Evolutionary conservation across 2,329 filamentous ascomycete genomes (phyloP), one percentile per base, ranked within the genome.

Genomic region (Hypoxylon sp.): DNA sequence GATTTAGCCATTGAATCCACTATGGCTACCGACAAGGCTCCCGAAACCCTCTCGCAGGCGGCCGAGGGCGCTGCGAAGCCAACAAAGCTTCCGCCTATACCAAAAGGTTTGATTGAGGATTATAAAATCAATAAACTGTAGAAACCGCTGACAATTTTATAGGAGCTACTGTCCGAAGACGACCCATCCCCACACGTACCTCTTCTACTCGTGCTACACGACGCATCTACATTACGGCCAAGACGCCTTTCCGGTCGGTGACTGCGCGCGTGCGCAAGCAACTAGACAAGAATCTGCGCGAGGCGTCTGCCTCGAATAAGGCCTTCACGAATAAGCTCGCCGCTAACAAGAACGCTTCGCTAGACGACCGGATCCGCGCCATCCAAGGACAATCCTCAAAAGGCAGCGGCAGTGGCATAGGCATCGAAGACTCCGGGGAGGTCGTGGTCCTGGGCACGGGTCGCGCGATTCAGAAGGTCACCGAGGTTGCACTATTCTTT

Each of bases 201-300:
- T 82, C 84, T 19, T 81, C 83, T 52, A 75, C 73, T 37, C 74
- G 47, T 72, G 69, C 77, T 33, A 73, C 78, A 6, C 69, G 73
- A 59, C 77, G 87, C 67, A 83, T 94, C 78, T 93, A 93, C 81
- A 83, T 94, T 63, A 89, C 88, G 39, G 80, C 86, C 44, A 83
- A 83, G 39, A 89, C 91, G 0, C 89, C 90, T 5, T 92, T 93
- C 82, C 87, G 93, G 79, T 87, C 90, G 10, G 84, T 88, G 3
- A 85, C 92, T 11, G 89, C 88, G 74, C 89, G 91, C 55, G 86
- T 90, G 13, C 87, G 88, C 67, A 88, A 88, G 66, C 85, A 89
- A 1, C 87, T 94, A 3, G 82, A 87, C 48, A 83, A 85, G 39
- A 84, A 86, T 3, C 81, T 85, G 11, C 80, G 79, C 22, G 77